Evolutionary conservation across 176 grass and related monocot genomes (phyloP).

Genomic region (Poa pratensis): DNA sequence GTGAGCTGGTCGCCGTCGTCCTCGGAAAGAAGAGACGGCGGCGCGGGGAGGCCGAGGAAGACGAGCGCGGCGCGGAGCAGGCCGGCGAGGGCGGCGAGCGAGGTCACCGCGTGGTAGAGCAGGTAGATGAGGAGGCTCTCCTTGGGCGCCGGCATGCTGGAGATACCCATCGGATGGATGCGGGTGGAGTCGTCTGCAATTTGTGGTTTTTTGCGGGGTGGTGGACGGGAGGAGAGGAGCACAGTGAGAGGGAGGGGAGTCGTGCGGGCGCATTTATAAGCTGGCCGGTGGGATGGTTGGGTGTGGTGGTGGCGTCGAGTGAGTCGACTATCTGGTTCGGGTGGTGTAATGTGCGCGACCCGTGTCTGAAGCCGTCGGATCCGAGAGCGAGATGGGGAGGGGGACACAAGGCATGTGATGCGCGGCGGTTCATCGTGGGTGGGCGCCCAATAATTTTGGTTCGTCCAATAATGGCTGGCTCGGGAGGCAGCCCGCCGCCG

Average conservation of each 20-base stretch:
- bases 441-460: slow-evolving; percentile 45
- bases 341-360: slow-evolving; percentile 5
- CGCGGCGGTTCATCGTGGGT: slow-evolving; percentile 26
- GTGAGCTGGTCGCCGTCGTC: slow-evolving; percentile 32
- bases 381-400: neutral
- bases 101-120: slow-evolving; percentile 66
- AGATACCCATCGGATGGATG: slow-evolving; percentile 67
- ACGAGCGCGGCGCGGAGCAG: slow-evolving; percentile 56
- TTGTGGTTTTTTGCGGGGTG: slow-evolving; percentile 30
- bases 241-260: neutral
- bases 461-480: slow-evolving; percentile 43
- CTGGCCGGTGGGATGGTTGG: neutral
- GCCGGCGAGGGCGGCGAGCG: slow-evolving; percentile 60
- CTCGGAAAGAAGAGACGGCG: neutral
- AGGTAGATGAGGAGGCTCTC: slow-evolving; percentile 77
- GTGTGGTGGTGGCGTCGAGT: too few species aligned
- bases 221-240: neutral
- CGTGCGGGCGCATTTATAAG: slow-evolving; percentile 42
- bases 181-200: slow-evolving; percentile 32
- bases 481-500: neutral
- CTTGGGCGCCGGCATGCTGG: slow-evolving; percentile 74
- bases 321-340: slow-evolving; percentile 10
- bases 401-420: neutral
- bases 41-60: slow-evolving; percentile 54
- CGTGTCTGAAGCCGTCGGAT: slow-evolving; percentile 34